Conservation (phyloP, 345 rosid species). For the Populus simonii region DNA sequence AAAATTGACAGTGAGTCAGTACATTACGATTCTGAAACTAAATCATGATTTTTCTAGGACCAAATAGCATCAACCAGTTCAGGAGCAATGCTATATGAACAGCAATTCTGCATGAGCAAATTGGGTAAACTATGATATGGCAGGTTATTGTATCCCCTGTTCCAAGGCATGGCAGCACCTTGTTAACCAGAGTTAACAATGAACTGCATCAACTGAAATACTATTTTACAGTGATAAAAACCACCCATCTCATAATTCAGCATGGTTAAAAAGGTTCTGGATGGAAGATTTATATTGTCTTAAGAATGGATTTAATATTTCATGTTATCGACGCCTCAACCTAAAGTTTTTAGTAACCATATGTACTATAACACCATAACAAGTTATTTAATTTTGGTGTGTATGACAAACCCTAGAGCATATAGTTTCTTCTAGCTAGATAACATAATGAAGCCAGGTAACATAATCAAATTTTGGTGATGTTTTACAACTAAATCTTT, state of each 20-base stretch:
- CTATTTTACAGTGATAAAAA: neutral
- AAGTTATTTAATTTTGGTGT: neutral
- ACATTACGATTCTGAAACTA: neutral
- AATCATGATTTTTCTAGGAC: neutral
- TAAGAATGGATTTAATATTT: neutral
- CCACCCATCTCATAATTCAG: neutral
- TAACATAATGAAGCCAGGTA: constrained; percentile 2
- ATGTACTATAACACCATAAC: neutral
- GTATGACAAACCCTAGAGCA: neutral
- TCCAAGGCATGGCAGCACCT: neutral
- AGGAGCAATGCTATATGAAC: neutral
- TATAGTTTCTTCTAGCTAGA: neutral
- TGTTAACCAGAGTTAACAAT: neutral
- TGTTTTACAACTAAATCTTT: constrained; percentile 4
- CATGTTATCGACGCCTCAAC: neutral
- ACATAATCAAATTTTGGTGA: neutral
- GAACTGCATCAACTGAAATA: neutral
- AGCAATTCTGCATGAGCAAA: neutral
- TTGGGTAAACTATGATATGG: neutral
- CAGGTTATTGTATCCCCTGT: neutral
- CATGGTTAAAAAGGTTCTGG: neutral
- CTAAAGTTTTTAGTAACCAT: neutral
- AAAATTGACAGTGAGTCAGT: neutral
- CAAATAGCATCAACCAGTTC: neutral
- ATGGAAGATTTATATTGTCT: neutral